phyloP scores from a whole-genome alignment of 345 rosid species.

The Boechera divaricarpa region DNA sequence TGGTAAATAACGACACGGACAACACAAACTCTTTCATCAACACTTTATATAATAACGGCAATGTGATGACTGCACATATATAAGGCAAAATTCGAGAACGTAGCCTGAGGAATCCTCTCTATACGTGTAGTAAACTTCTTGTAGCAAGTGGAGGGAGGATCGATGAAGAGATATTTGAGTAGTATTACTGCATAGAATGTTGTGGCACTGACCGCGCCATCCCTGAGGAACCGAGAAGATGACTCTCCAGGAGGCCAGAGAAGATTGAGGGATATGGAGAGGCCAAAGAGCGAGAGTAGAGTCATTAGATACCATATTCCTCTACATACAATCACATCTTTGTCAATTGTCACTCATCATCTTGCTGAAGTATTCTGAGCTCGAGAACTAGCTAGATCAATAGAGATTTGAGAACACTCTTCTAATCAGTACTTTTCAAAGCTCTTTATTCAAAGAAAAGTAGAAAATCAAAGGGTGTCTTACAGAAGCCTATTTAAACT shows the following conservation, averaged over 20 bases:
- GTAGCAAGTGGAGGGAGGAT: slow-evolving; percentile 8
- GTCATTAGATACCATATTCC: slow-evolving; percentile 17
- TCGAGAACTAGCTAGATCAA: too few relatives aligned
- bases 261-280: slow-evolving; percentile 30
- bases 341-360: neutral
- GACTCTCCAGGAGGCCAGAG: slow-evolving; percentile 6
- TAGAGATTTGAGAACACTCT: too few relatives aligned
- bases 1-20: too few relatives aligned
- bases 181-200: slow-evolving; percentile 21
- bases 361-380: too few relatives aligned
- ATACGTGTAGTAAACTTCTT: neutral
- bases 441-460: too few relatives aligned
- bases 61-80: neutral
- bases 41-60: too few relatives aligned
- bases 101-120: neutral
- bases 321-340: slow-evolving; percentile 15
- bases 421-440: too few relatives aligned
- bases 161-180: slow-evolving; percentile 3
- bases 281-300: slow-evolving; percentile 32
- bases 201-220: slow-evolving; percentile 29
- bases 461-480: too few relatives aligned
- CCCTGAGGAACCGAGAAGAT: slow-evolving; percentile 17
- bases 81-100: neutral
- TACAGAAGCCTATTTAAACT: too few relatives aligned
- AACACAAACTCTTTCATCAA: too few relatives aligned